Evolutionary conservation across 306 rosid species (phyloP), one percentile per base, ranked within the genome.

Genomic region (Cucumis cinereus): DNA sequence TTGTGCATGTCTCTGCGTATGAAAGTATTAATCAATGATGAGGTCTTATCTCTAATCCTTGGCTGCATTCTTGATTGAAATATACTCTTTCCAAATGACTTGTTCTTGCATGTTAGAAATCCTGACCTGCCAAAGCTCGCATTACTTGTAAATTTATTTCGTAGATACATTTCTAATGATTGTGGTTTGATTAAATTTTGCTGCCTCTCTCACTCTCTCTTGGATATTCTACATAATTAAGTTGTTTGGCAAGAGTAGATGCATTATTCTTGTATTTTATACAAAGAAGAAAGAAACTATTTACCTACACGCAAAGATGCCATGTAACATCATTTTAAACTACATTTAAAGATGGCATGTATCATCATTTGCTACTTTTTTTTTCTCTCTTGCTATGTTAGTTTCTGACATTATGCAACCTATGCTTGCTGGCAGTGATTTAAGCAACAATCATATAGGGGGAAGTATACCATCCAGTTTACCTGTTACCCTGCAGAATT

Each of bases 361-460:
- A 69, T 45, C 5, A 69, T 13, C 75, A 70, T 70, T n/a, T 49
- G 58, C 23, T 47, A 68, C 54, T 22, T 22, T 70, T 6, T 23
- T 24, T 50, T 30, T 30, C 30, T 71, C 38, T 60, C 70, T 43
- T 16, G 71, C 53, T 76, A 41, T 45, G 40, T 17, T 76, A 5
- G 26, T 75, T 40, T 54, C 62, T 79, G 59, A 74, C 38, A 24
- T 28, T 41, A 71, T 15, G 77, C 23, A n/a, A 35, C 72, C 78
- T 28, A 76, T 53, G 50, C 57, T 67, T 81, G 73, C n/a, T 40
- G 84, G 82, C 97, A 93, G 98, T 76, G 84, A 81, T 83, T 87
- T 93, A 36, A 93, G 91, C 92, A 93, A 93, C 89, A 91, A 91
- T 79, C 91, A 82, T 53, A 90, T 91, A 45, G 98, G 98, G 69